Base-by-base conservation (phyloP, 2,329 filamentous ascomycete genomes). In the Cordyceps cateniannulata region DNA sequence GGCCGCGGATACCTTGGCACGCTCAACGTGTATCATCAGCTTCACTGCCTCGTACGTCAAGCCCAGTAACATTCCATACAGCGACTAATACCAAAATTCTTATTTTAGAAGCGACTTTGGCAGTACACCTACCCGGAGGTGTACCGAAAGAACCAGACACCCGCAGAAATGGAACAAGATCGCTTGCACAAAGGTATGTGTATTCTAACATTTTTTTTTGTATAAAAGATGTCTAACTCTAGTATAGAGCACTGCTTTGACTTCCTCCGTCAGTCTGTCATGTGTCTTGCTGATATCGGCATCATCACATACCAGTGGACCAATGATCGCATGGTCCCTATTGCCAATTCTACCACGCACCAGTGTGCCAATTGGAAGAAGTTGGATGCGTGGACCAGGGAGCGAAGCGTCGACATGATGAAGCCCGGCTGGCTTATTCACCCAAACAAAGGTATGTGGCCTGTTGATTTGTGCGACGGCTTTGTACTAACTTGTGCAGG, bases 361-460 rank as follows among this genome's bases (percentile, higher is more conserved):
- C 58, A 63, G 38, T 63, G 62, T 29, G 62, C 58, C 42, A 61
- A 63, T 52, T 63, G 57, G 58, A 32, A 61, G 32, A 61, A 61
- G 22, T n/a, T 63, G 40, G 52, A 63, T 22, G 44, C 47, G 7
- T 63, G 62, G 62, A 58, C 62, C 8, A 53, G 25, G 40, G 35
- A 55, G 48, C 42, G 62, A 10, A 63, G 44, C 5, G 52, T 63
- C 16, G 59, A 63, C 22, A 54, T 62, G 51, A 49, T 59, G 54
- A 60, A 63, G 53, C 59, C 62, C 0, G 51, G 59, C 44, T 56
- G 51, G 50, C 35, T 62, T 32, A 35, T 60, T 14, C 44, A 48
- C 18, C 50, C 56, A 3, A 24, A 25, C 6, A 44, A 52, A 20
- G 56, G 55, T 60, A 54, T 29, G 49, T 20, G 16, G 18, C 10